Evolutionary conservation across 2,329 filamentous ascomycete species (phyloP).

Genomic region (Pseudogymnoascus sp.): DNA sequence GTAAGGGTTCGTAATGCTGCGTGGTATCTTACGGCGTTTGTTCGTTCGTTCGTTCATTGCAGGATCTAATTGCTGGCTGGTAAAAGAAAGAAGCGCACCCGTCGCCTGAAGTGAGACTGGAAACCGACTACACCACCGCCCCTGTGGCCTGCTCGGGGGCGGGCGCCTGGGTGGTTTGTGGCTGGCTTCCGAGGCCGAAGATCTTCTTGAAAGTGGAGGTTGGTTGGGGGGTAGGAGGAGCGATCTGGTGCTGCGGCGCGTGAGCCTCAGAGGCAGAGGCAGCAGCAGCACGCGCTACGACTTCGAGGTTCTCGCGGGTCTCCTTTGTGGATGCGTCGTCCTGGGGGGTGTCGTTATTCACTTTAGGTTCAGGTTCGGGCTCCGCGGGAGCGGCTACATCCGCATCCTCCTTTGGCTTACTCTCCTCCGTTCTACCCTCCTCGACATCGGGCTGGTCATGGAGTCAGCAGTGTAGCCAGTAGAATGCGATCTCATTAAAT

Average conservation of each 20-base stretch:
- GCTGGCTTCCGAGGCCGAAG: neutral
- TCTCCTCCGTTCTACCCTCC: neutral
- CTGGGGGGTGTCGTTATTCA: neutral
- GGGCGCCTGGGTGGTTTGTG: neutral
- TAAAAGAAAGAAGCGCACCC: neutral
- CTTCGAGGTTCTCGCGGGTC: neutral
- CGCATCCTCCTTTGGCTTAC: neutral
- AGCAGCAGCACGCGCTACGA: neutral
- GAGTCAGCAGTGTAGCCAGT: neutral
- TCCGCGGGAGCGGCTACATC: neutral
- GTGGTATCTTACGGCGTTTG: neutral
- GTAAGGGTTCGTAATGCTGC: slow-evolving; percentile 4
- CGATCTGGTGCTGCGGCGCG: neutral
- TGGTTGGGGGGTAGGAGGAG: neutral
- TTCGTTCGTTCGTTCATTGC: neutral
- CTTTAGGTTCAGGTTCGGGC: neutral
- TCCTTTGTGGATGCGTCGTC: neutral
- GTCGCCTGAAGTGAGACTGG: neutral
- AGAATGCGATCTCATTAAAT: neutral
- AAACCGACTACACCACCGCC: neutral
- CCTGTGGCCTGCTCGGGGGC: neutral
- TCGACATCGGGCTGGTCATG: neutral
- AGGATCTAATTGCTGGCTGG: slow-evolving; percentile 6
- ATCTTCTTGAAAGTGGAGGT: neutral
- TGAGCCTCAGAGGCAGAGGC: neutral